phyloP scores from a whole-genome alignment of 441 rosid genomes.

The Hypseocharis bilobata region DNA sequence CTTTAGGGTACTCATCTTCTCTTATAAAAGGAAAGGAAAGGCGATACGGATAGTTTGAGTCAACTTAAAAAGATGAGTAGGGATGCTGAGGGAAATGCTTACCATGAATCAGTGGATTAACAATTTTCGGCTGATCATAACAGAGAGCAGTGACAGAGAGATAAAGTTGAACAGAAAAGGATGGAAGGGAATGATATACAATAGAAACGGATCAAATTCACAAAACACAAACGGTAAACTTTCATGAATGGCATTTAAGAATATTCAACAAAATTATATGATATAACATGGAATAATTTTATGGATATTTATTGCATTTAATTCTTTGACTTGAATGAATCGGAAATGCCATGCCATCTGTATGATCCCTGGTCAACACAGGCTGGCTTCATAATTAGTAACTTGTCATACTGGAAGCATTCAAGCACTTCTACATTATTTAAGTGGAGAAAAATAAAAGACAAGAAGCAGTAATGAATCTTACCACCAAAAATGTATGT shows the following conservation, averaged over 20 bases:
- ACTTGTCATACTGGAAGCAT: background rate
- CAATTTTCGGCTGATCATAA: background rate
- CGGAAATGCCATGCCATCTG: background rate
- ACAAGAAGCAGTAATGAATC: slow-evolving; percentile 15
- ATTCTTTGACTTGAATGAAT: background rate
- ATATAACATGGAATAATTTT: background rate
- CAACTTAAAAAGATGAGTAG: background rate
- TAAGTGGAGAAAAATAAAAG: background rate
- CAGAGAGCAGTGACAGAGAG: background rate
- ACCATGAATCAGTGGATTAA: background rate
- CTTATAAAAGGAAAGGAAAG: background rate
- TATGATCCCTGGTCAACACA: background rate
- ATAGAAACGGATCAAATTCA: background rate
- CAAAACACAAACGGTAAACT: background rate
- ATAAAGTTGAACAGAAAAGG: background rate
- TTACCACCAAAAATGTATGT: slow-evolving; percentile 57
- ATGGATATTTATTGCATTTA: background rate
- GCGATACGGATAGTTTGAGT: background rate
- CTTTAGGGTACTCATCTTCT: background rate
- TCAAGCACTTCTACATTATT: background rate
- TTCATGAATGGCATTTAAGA: background rate
- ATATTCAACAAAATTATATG: background rate
- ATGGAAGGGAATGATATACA: background rate
- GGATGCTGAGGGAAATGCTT: background rate
- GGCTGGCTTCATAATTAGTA: background rate